Percentiles rank a stretch among this genome's conserved stretches.
phyloP scores from a whole-genome alignment of 805 yeast genomes.

The Wickerhamiella dianesei region DNA sequence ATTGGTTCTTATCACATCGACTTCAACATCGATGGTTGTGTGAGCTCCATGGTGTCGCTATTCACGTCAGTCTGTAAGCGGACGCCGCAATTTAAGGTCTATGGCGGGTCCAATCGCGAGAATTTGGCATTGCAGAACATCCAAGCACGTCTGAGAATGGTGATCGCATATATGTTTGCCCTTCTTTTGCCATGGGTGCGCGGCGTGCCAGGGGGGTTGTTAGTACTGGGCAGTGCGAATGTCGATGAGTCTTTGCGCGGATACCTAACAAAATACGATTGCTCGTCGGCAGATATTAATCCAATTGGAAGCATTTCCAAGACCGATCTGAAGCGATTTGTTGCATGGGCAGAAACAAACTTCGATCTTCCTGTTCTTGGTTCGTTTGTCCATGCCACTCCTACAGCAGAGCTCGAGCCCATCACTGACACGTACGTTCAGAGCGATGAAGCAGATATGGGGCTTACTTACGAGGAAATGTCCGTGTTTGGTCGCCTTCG shows the following conservation, averaged over 20 bases:
- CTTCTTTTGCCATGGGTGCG: conserved; percentile 93
- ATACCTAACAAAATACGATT: conserved; percentile 89
- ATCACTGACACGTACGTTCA: conserved; percentile 85
- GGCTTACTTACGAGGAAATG: conserved; percentile 90
- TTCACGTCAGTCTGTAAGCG: conserved; percentile 87
- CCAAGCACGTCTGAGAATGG: conserved; percentile 95
- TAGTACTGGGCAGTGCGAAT: conserved; percentile 91
- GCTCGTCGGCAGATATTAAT: conserved; percentile 92
- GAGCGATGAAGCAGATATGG: conserved; percentile 96
- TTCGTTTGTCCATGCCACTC: conserved; percentile 78
- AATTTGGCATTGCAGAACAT: conserved; percentile 91
- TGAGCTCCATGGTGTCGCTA: conserved; percentile 54
- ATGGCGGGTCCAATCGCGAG: conserved; percentile 87
- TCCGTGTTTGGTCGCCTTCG: conserved; percentile 82
- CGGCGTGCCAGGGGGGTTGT: conserved; percentile 58
- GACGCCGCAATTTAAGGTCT: conserved; percentile 73
- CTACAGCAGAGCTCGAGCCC: conserved; percentile 97
- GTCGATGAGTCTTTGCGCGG: conserved; percentile 96
- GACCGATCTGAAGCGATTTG: conserved; percentile 77
- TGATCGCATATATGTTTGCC: conserved; percentile 81
- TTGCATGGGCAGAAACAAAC: conserved; percentile 55
- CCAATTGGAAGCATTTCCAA: conserved; percentile 99
- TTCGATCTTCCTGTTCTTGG: conserved; percentile 66
- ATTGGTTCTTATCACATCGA: conserved; percentile 87
- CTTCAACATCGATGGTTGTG: conserved; percentile 80